phyloP scores from a whole-genome alignment of 441 rosid species.

The Gossypium davidsonii region DNA sequence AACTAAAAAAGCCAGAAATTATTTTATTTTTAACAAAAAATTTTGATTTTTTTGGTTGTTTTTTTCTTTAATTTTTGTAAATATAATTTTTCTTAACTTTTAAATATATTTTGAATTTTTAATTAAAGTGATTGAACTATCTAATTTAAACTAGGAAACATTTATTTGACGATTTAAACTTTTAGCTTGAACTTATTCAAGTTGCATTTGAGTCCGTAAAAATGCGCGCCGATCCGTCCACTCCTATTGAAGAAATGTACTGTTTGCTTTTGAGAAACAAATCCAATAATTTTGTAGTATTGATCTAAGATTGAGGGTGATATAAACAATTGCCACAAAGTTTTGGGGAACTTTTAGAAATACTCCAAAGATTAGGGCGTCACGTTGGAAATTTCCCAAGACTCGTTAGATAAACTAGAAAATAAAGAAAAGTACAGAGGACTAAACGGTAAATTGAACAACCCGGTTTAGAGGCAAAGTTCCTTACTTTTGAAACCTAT shows the following conservation, averaged over 20 bases:
- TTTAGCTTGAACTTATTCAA: neutral
- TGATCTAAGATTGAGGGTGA: neutral
- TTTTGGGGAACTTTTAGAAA: neutral
- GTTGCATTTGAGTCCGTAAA: neutral
- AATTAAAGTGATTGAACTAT: too few species aligned
- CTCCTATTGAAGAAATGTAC: neutral
- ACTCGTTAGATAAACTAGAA: neutral
- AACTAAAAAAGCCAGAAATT: too few species aligned
- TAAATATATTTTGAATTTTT: too few species aligned
- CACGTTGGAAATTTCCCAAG: neutral
- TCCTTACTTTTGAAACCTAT: constrained; percentile 11
- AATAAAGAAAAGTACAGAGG: neutral
- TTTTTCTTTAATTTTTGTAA: too few species aligned
- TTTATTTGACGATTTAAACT: neutral
- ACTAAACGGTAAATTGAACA: neutral
- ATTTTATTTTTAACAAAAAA: too few species aligned
- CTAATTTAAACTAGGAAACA: too few species aligned
- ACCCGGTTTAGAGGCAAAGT: constrained; percentile 16
- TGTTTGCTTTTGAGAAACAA: too few species aligned
- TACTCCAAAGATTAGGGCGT: neutral
- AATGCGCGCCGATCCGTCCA: neutral
- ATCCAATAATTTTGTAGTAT: too few species aligned
- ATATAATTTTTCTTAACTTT: too few species aligned
- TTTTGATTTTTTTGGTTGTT: too few species aligned
- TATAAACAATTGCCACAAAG: neutral